Base-by-base conservation (phyloP, 352 stramenopile species). In the Globisporangium rhizosaccharum region DNA sequence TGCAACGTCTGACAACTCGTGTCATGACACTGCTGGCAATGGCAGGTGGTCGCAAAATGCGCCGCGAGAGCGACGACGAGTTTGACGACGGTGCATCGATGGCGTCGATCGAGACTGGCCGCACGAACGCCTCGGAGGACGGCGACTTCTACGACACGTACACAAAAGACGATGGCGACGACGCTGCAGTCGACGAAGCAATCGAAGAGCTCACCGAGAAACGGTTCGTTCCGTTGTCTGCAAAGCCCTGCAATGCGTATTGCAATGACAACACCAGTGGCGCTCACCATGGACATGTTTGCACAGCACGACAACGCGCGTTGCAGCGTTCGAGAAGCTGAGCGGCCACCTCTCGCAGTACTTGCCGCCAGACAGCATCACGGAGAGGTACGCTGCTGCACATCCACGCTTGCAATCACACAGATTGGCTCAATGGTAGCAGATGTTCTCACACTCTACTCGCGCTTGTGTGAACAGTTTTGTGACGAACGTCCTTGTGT, bases 181-280 rank as follows among this genome's bases (percentile, higher is more conserved):
- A 92, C 18, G 68, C 88, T 42, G 71, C 71, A 2, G 70, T 95
- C 12, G 75, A 92, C 23, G 81, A 92, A 36, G 75, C 81, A 2
- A 72, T 95, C 18, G 84, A 92, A 53, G 75, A 90, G 57, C 67
- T 95, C 41, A 90, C 73, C 0, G 82, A 93, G 62, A 86, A 88
- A 65, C 67, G 86, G 86, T 92, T n/a, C 11, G 46, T 18, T 56
- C 1, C 44, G 10, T 26, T 49, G n/a, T 15, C 2, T 55, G 39
- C 20, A 39, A 26, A 33, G n/a, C 8, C 51, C 15, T 37, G 25
- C 3, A 10, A n/a, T 42, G 66, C 28, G 45, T 25, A 4, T 26
- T 23, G 28, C 4, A 14, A n/a, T 17, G 44, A 28, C 4, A 15
- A 1, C 8, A 26, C 3, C 15, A 5, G 18, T n/a, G 26, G 30